Percentiles rank a stretch among this genome's conserved stretches.
Evolutionary conservation across 805 yeast genomes (phyloP).

Genomic region (Nakazawaea pomicola): DNA sequence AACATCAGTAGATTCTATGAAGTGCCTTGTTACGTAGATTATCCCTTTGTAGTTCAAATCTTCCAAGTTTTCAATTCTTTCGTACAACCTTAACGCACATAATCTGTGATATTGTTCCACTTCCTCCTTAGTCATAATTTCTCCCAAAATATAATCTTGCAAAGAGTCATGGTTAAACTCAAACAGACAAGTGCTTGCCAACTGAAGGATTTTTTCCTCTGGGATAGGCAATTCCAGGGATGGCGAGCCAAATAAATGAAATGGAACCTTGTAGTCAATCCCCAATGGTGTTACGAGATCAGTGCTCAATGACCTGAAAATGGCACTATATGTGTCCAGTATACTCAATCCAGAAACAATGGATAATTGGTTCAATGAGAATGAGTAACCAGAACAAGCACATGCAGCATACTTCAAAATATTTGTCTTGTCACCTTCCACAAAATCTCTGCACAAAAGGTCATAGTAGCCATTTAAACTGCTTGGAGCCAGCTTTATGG

Average conservation of each 20-base stretch:
- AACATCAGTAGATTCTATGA: conserved; percentile 29
- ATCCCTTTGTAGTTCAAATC: conserved; percentile 17
- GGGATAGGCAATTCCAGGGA: conserved; percentile 25
- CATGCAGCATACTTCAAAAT: conserved; percentile 38
- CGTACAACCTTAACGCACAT: conserved; percentile 38
- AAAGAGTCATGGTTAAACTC: conserved; percentile 37
- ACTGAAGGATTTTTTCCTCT: conserved; percentile 26
- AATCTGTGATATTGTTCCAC: conserved; percentile 28
- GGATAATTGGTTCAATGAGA: conserved; percentile 33
- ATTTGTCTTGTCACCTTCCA: conserved; percentile 15
- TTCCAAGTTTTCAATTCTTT: conserved; percentile 17
- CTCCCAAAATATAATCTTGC: conserved; percentile 26
- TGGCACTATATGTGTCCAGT: conserved; percentile 25
- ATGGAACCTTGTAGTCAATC: conserved; percentile 42
- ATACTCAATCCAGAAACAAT: conserved; percentile 32
- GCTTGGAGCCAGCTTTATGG: background rate
- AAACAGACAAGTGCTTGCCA: conserved; percentile 32
- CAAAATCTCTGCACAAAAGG: conserved; percentile 20
- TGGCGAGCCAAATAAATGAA: conserved; percentile 26
- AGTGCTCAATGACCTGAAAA: conserved; percentile 29
- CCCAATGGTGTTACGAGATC: conserved; percentile 33
- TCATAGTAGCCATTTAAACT: conserved; percentile 17
- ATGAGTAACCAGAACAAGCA: conserved; percentile 31
- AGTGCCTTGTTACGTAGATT: conserved; percentile 35
- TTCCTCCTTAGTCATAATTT: conserved; percentile 23